A percentile compares a stretch with the other conserved stretches of the same genome.
These are phyloP conservation scores for Fusarium pseudocircinatum DNA, from an alignment of 2,329 filamentous ascomycete species.

Conservation along the genomic window DNA sequence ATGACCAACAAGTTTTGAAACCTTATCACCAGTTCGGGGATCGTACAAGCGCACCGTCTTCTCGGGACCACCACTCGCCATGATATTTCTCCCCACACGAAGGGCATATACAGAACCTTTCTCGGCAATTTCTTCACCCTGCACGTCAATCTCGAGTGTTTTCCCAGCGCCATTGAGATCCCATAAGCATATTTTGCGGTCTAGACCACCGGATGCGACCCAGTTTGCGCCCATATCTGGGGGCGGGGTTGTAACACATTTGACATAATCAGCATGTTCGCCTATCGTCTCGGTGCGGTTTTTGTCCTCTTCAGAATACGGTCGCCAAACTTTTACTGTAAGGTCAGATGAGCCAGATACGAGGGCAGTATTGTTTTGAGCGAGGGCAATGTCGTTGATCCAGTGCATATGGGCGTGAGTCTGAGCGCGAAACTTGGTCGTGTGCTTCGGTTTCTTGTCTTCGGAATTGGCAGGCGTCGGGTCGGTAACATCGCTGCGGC, in stretches of 20 bases:
- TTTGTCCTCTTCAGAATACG: constrained; percentile 68
- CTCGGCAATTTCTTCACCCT: constrained; percentile 82
- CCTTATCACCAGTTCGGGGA: constrained; percentile 83
- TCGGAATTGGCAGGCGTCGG: constrained; percentile 43
- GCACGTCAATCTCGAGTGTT: constrained; percentile 85
- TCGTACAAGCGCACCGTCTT: constrained; percentile 95
- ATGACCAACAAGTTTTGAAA: constrained; percentile 97
- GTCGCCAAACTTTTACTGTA: constrained; percentile 92
- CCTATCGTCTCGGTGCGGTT: constrained; percentile 75
- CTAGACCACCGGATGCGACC: constrained; percentile 93
- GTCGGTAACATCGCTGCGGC: constrained; percentile 40
- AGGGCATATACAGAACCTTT: constrained; percentile 97
- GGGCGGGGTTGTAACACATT: constrained; percentile 83
- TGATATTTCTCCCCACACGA: constrained; percentile 78
- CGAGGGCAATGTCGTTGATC: constrained; percentile 92
- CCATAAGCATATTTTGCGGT: constrained; percentile 93
- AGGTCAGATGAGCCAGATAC: constrained; percentile 94
- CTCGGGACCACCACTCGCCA: constrained; percentile 94
- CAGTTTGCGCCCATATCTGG: constrained; percentile 73
- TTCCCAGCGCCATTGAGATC: constrained; percentile 89
- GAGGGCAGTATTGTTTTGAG: constrained; percentile 79
- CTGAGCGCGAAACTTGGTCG: constrained; percentile 68
- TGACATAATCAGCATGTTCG: constrained; percentile 95
- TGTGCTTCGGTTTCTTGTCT: constrained; percentile 51
- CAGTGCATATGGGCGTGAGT: constrained; percentile 88